Conservation (phyloP, 257 asterid genomes). For the Fraxinus excelsior region DNA sequence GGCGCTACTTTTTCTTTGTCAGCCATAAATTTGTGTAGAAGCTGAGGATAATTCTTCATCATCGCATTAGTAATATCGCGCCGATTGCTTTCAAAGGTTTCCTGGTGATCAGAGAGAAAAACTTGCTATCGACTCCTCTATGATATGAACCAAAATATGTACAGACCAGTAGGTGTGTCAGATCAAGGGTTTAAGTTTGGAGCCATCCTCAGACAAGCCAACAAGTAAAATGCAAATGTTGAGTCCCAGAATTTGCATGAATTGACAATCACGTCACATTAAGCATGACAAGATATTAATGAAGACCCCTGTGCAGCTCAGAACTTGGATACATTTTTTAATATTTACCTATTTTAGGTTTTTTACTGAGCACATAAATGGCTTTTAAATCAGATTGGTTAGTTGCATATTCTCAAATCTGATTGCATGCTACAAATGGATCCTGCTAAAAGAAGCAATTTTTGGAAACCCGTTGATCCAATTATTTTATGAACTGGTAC, state of each 20-base stretch:
- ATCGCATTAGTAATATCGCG: slow-evolving; percentile 72
- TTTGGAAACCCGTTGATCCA: neutral
- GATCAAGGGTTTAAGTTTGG: neutral
- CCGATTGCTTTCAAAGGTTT: slow-evolving; percentile 61
- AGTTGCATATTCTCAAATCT: neutral
- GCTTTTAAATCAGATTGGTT: neutral
- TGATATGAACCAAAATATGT: neutral
- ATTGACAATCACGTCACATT: neutral
- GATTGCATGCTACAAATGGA: neutral
- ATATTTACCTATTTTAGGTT: neutral
- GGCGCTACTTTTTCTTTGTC: slow-evolving; percentile 83
- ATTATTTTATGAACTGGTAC: neutral
- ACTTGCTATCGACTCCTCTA: slow-evolving; percentile 1
- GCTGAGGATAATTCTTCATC: slow-evolving; percentile 89
- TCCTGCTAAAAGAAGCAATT: neutral
- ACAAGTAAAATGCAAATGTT: neutral
- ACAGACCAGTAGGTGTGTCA: neutral
- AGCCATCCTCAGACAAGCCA: neutral
- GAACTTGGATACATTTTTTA: neutral
- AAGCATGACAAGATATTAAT: neutral
- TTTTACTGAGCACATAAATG: neutral
- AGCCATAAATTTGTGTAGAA: slow-evolving; percentile 83
- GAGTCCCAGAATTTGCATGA: neutral
- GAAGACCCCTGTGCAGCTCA: neutral
- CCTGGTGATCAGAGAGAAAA: slow-evolving; percentile 52